Evolutionary conservation across 1,284 basidiomycete genomes (phyloP).

Genomic region (Bjerkandera adusta): DNA sequence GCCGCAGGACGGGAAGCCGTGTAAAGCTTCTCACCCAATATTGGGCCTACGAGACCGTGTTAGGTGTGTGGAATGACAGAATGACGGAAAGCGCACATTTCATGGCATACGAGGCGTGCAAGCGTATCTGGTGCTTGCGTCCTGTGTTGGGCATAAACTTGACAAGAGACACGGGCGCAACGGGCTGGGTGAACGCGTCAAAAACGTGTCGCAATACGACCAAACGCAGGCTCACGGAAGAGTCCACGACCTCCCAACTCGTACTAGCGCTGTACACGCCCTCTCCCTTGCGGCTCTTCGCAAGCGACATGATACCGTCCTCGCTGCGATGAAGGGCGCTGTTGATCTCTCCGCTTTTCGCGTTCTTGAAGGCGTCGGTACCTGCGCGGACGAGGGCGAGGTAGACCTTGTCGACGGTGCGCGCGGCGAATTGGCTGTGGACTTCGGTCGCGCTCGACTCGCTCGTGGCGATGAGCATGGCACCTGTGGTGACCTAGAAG

Average conservation of each 20-base stretch:
- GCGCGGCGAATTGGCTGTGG: conserved; percentile 50
- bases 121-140: conserved; percentile 69
- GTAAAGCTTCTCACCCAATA: conserved; percentile 59
- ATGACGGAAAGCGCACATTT: conserved; percentile 33
- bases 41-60: conserved; percentile 46
- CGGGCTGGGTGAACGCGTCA: conserved; percentile 32
- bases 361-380: conserved; percentile 43
- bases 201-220: neutral
- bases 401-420: conserved; percentile 56
- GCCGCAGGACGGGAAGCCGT: conserved; percentile 27
- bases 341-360: conserved; percentile 44
- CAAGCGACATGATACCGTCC: conserved; percentile 40
- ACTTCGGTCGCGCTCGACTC: conserved; percentile 43
- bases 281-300: neutral
- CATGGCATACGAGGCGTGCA: conserved; percentile 55
- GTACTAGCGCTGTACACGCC: conserved; percentile 57
- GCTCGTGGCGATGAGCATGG: conserved; percentile 53
- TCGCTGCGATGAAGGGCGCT: conserved; percentile 38
- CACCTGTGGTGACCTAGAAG: conserved; percentile 60
- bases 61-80: neutral
- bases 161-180: conserved; percentile 53
- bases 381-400: conserved; percentile 63
- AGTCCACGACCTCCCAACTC: conserved; percentile 60
- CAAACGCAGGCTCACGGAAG: neutral
- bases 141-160: conserved; percentile 58